Base-by-base conservation (phyloP, 768 basidiomycete genomes). In the Grammothele lineata region DNA sequence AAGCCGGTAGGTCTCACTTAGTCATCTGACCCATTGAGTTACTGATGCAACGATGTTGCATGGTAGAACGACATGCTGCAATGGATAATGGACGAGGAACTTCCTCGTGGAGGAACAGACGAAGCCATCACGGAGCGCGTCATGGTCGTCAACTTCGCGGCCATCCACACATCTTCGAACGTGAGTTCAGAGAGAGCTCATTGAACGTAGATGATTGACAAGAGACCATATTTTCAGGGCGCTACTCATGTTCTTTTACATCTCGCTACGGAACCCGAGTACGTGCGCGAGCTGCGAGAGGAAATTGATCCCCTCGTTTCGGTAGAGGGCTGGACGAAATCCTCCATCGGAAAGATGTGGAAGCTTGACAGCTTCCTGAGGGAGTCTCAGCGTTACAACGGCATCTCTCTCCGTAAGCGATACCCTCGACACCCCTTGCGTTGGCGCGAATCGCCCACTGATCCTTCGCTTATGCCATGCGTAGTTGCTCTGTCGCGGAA, bases 291-390 rank as follows among this genome's bases (percentile, higher is more conserved):
- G 0, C 43, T 70, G n/a, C 65, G 68, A 1, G 57, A 63, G 53
- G 69, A 70, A 40, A 47, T 68, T 23, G 59, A 66, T 33, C 42
- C 43, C 3, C 50, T 62, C 24, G 40, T 65, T 0, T 47, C 34
- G 24, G 37, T 57, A 17, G 45, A 66, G n/a, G 67, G 67, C 14
- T 68, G 67, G 63, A 60, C 57, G 5, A 66, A 64, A 36, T 45
- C 53, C 0, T 59, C 56, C 4, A 47, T 70, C 40, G 43, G 45
- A 11, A 60, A 62, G 36, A 61, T 68, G 60, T 48, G 53, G 40
- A 63, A 64, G 43, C 42, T 69, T 8, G 67, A 70, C 47, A 69
- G 65, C 37, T 65, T 71, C 42, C n/a, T 69, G 47, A 62, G 63
- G 18, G 69, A 67, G 45, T 59, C 60, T 9, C 56, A 63, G 36